These are phyloP conservation scores for Lactarius tabidus DNA, from an alignment of 768 basidiomycete species.

Conservation along the genomic window DNA sequence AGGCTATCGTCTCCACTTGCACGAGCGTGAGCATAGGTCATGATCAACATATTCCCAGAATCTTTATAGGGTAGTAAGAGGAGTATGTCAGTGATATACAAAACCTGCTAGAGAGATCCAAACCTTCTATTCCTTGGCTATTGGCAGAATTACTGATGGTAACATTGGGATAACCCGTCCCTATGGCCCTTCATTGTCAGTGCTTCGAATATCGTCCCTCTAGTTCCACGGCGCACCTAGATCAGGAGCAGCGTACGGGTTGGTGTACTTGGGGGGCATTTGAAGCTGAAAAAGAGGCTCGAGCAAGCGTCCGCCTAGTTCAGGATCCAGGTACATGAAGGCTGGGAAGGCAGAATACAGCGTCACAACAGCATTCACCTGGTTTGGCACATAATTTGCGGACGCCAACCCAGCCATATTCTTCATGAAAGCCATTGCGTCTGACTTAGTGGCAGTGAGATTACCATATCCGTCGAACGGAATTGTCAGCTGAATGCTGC, in stretches of 20 bases:
- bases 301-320: constrained; percentile 36
- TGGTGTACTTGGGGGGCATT: constrained; percentile 15
- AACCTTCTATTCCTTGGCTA: constrained; percentile 11
- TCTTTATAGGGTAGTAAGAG: constrained; percentile 13
- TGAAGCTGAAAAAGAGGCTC: constrained; percentile 28
- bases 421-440: constrained; percentile 52
- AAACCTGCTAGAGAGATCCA: not conserved
- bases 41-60: constrained; percentile 35
- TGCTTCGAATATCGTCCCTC: no score
- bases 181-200: not conserved
- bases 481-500: no score
- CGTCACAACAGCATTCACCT: constrained; percentile 51
- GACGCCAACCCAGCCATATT: constrained; percentile 11
- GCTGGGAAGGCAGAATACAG: constrained; percentile 48
- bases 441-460: constrained; percentile 48
- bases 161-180: constrained; percentile 5
- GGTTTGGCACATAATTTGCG: no score
- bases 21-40: constrained; percentile 32
- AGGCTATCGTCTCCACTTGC: constrained; percentile 28
- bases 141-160: not conserved
- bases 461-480: constrained; percentile 41
- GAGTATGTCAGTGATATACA: not conserved
- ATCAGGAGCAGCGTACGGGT: constrained; percentile 23
- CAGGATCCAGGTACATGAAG: constrained; percentile 51
- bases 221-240: constrained; percentile 26